A percentile compares a stretch with the other conserved stretches of the same genome.
These are phyloP conservation scores for Pichia occidentalis DNA, from an alignment of 805 yeast genomes.

Conservation along the genomic window DNA sequence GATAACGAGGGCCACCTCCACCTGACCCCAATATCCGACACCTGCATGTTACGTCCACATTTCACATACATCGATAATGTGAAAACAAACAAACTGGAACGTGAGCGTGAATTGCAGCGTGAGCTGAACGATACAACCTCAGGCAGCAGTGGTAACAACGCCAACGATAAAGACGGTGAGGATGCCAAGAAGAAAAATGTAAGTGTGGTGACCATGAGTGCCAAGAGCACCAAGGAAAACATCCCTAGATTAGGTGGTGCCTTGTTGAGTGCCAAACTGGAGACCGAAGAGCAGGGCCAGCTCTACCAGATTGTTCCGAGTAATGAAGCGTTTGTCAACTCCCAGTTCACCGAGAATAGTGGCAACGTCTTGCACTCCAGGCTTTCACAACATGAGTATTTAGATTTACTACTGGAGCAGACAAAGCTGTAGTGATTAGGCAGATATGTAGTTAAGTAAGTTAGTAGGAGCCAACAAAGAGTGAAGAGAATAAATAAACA, in stretches of 20 bases:
- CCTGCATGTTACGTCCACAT: slow-evolving; percentile 75
- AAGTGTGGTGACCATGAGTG: slow-evolving; percentile 72
- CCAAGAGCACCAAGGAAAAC: slow-evolving; percentile 52
- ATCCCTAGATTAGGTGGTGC: slow-evolving; percentile 66
- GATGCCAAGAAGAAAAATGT: slow-evolving; percentile 36
- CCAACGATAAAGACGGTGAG: slow-evolving; percentile 63
- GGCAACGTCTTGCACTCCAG: slow-evolving; percentile 17
- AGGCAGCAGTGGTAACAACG: slow-evolving; percentile 34
- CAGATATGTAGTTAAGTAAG: too few relatives aligned
- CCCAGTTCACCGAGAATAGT: slow-evolving; percentile 10
- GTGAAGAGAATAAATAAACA: too few relatives aligned
- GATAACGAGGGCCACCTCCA: slow-evolving; percentile 39
- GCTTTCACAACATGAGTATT: slow-evolving; percentile 28
- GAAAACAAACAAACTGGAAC: slow-evolving; percentile 31
- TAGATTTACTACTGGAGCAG: slow-evolving; percentile 25
- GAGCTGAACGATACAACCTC: slow-evolving; percentile 28
- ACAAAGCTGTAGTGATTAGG: slow-evolving; percentile 10
- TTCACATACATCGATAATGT: slow-evolving; percentile 69
- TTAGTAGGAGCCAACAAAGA: too few relatives aligned
- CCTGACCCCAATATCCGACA: slow-evolving; percentile 56
- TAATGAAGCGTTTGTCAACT: slow-evolving; percentile 6
- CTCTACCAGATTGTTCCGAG: slow-evolving; percentile 14
- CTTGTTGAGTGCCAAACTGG: slow-evolving; percentile 51
- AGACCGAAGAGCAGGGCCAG: slow-evolving; percentile 51
- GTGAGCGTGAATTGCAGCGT: slow-evolving; percentile 35